Evolutionary conservation across 768 basidiomycete species (phyloP).

Genomic region (Steccherinum ochraceum): DNA sequence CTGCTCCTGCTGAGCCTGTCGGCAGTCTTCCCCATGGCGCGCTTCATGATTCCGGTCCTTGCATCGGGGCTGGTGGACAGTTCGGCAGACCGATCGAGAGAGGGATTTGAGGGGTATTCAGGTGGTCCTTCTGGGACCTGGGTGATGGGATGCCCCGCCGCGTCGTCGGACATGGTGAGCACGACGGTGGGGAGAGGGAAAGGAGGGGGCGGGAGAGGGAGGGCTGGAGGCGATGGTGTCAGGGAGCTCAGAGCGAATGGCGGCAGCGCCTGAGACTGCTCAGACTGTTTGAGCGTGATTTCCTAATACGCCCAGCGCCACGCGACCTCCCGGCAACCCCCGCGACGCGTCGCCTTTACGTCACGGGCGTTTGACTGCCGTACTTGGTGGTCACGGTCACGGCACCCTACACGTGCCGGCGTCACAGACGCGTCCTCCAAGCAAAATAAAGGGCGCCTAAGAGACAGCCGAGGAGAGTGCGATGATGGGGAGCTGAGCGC

Average conservation of each 20-base stretch:
- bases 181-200: neutral
- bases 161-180: slow-evolving; percentile 2
- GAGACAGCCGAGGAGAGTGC: no score
- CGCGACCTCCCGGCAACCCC: no score
- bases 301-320: neutral
- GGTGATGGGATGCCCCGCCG: slow-evolving; percentile 1
- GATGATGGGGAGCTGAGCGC: neutral
- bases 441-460: no score
- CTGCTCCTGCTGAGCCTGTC: slow-evolving; percentile 58
- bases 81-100: slow-evolving; percentile 3
- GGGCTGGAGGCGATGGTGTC: neutral
- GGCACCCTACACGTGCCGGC: neutral
- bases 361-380: no score
- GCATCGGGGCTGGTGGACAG: slow-evolving; percentile 9
- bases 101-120: slow-evolving; percentile 5
- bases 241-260: neutral
- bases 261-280: neutral
- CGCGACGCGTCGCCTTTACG: no score
- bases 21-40: slow-evolving; percentile 46
- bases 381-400: neutral
- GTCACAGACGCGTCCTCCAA: neutral
- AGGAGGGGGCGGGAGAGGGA: neutral
- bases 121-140: slow-evolving; percentile 9
- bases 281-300: neutral
- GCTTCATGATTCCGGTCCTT: slow-evolving; percentile 17